Conservation (phyloP, 768 basidiomycete genomes). For the Leccinum variicolor region DNA sequence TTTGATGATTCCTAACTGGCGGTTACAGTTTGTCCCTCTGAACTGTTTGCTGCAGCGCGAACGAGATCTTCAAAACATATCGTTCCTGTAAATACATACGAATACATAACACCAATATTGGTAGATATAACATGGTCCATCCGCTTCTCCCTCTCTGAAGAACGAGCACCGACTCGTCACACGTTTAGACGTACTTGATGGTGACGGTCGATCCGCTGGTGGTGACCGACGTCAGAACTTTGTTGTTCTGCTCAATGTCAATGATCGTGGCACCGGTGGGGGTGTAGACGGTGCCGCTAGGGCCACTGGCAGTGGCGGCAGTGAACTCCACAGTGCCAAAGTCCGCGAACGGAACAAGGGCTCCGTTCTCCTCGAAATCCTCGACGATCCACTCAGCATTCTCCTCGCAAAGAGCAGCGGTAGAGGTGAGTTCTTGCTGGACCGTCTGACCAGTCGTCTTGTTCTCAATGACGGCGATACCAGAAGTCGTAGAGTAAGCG, state of each 20-base stretch:
- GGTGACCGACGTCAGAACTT: conserved; percentile 13
- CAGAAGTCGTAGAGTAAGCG: conserved; percentile 20
- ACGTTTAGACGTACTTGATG: conserved; percentile 8
- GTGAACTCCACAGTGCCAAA: conserved; percentile 21
- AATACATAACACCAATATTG: not conserved
- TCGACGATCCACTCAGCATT: conserved; percentile 26
- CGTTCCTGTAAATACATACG: not conserved
- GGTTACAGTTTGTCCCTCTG: not conserved
- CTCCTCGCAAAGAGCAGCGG: conserved; percentile 13
- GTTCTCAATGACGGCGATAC: conserved; percentile 18
- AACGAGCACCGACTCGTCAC: not conserved
- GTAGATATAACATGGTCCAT: not conserved
- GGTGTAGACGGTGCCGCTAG: conserved; percentile 6
- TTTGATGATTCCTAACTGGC: not conserved
- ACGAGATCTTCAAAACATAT: not conserved
- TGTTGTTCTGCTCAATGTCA: conserved; percentile 9
- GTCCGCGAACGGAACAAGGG: conserved; percentile 8
- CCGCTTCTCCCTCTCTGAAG: not conserved
- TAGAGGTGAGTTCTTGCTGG: conserved; percentile 4
- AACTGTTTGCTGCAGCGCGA: not conserved
- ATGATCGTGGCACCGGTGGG: conserved; percentile 11
- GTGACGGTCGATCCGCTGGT: conserved; percentile 1
- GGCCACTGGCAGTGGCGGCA: conserved; percentile 6
- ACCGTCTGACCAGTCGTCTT: conserved; percentile 14
- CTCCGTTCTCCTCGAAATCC: conserved; percentile 13